Evolutionary conservation across 768 basidiomycete species (phyloP).

Genomic region (Termitomyces sp.): DNA sequence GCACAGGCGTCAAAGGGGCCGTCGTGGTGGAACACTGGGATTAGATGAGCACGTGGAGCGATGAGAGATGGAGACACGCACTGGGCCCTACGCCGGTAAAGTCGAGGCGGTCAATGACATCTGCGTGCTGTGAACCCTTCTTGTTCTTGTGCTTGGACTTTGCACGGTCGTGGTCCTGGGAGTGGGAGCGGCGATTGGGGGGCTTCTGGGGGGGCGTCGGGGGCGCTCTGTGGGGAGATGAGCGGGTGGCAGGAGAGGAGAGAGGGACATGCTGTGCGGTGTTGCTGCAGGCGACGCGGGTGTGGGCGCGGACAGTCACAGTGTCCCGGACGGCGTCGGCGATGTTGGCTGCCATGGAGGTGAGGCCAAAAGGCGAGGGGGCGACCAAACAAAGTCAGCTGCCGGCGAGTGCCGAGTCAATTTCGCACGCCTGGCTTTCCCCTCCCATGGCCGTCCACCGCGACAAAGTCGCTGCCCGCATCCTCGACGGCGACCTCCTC

Average conservation of each 20-base stretch:
- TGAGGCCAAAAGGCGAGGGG: constrained; percentile 37
- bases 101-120: constrained; percentile 87
- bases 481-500: constrained; percentile 71
- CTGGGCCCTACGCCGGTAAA: constrained; percentile 81
- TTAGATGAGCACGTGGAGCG: constrained; percentile 5
- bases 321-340: constrained; percentile 67
- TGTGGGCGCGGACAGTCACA: constrained; percentile 48
- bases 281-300: constrained; percentile 54
- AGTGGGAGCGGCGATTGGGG: constrained; percentile 36
- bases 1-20: constrained; percentile 92
- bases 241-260: constrained; percentile 2
- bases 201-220: constrained; percentile 26
- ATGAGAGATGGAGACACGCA: constrained; percentile 32
- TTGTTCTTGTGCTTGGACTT: constrained; percentile 40
- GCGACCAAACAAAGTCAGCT: no score
- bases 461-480: constrained; percentile 59
- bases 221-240: constrained; percentile 6
- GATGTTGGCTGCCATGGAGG: constrained; percentile 37
- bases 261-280: constrained; percentile 42
- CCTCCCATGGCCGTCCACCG: constrained; percentile 12
- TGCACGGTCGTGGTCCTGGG: constrained; percentile 36
- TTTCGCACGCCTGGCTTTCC: no score
- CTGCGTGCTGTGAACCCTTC: constrained; percentile 80
- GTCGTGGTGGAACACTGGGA: constrained; percentile 84
- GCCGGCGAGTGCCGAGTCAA: no score